Evolutionary conservation across 164 flowering plant species (phyloP), one percentile per base, ranked within the genome.

Genomic region (Vitis cinerea): DNA sequence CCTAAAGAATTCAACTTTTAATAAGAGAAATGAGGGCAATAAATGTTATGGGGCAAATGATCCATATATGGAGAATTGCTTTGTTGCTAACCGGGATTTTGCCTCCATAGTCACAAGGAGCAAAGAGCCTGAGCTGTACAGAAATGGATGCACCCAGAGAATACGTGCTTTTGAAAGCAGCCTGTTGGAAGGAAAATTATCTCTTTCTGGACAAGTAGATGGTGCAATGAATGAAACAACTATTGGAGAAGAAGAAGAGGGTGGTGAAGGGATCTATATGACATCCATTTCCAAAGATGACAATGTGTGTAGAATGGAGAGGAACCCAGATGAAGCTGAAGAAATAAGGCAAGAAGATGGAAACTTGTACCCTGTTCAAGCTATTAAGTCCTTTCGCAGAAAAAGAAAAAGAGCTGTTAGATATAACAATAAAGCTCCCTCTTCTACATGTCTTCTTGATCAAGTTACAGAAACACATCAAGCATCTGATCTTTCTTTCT

Each of bases 81-180:
- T 53, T 75, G 71, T 53, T 51, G 71, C 69, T 68, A 85, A 78
- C 58, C 76, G 87, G 55, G 88, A 84, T 73, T 76, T 92, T 67
- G 80, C 88, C 55, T 83, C 90, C 69, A 77, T 88, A 68, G 77
- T 84, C 10, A 78, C 78, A 81, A 83, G 87, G 77, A 83, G 80
- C 73, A 91, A 88, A 78, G 91, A 85, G 58, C 80, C 84, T 61
- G 88, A 86, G 66, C 76, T 86, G 16, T 87, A 77, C 70, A 83
- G 84, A 78, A 89, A 86, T 77, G 90, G 90, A 31, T 86, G 90
- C 61, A 86, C 97, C 59, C 98, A 91, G 74, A 82, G 88, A 79
- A 84, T 91, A 16, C 91, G 81, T 71, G 97, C 95, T 54, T 84
- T 78, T 72, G 90, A 85, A 62, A 75, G 83, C 72, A 83, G 80